Evolutionary conservation across 106 monocot species (phyloP).

Genomic region (Phalaenopsis aphrodite): DNA sequence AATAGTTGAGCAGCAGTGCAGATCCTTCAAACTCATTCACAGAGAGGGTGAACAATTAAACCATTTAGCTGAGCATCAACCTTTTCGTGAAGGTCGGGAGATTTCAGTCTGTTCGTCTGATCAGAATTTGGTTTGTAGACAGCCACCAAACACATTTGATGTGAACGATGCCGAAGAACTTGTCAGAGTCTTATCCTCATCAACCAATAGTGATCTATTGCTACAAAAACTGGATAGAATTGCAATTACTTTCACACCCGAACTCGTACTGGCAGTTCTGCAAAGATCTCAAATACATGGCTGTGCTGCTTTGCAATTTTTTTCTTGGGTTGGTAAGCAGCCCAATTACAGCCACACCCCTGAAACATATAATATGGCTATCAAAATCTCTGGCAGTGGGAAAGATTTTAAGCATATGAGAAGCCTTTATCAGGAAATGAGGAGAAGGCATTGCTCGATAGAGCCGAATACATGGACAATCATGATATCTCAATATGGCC

Average conservation of each 20-base stretch:
- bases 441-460: conserved; percentile 22
- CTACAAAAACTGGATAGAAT: conserved; percentile 37
- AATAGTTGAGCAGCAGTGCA: conserved; percentile 28
- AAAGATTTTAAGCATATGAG: conserved; percentile 87
- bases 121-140: not conserved
- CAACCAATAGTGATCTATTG: conserved; percentile 27
- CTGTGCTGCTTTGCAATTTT: conserved; percentile 50
- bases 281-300: conserved; percentile 38
- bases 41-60: conserved; percentile 5
- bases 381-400: conserved; percentile 73
- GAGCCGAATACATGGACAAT: conserved; percentile 83
- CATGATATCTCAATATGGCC: conserved; percentile 87
- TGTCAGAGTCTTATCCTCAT: conserved; percentile 45
- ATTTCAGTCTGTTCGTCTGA: not conserved
- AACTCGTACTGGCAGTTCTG: conserved; percentile 45
- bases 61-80: conserved; percentile 13
- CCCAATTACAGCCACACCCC: conserved; percentile 39
- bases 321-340: conserved; percentile 53
- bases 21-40: conserved; percentile 15
- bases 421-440: conserved; percentile 67
- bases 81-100: conserved; percentile 8
- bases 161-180: conserved; percentile 37
- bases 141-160: conserved; percentile 8
- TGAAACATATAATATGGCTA: conserved; percentile 73
- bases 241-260: conserved; percentile 42